Base-by-base conservation (phyloP, 345 rosid genomes). In the Erucastrum elatum region DNA sequence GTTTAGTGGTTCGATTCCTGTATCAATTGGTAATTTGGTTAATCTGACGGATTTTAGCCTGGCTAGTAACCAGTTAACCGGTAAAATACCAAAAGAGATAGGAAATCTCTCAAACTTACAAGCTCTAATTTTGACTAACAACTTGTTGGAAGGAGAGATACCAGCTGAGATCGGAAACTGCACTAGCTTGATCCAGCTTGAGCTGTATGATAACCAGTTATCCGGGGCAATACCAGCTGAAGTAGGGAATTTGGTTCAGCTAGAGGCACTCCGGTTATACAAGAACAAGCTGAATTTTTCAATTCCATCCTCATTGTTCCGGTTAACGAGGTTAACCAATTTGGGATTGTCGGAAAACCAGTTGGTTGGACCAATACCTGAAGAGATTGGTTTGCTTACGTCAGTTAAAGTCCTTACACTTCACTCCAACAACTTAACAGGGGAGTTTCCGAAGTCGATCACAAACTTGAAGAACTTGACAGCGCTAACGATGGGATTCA, bases 301-400 rank as follows among this genome's bases (percentile, higher is more conserved):
- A n/a, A 87, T 94, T 74, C 98, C 98, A 26, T 46, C 61, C 9
- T 86, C 94, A 61, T 75, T 91, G 34, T 90, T 88, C 71, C 74
- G 66, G 56, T 79, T 91, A 80, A 84, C 80, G n/a, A 80, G 82
- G 13, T 84, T 94, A 68, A 89, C 84, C 63, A 46, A 68, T 53
- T 77, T 94, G 79, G 94, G 91, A 51, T 83, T 94, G 26, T 94
- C 96, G 0, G 78, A 56, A 67, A 94, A 94, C 79, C 80, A 84
- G 64, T 81, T 94, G 75, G 81, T 75, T 5, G 97, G 98, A 69
- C 56, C 81, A 13, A 66, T 94, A 35, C 82, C 96, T 3, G 69
- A 70, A 31, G 89, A 86, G 80, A 33, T 94, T 17, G 91, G 91
- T 70, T 79, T 65, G 6, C 85, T 91, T 64, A 73, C 71, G 58